A percentile compares a stretch with the other conserved stretches of the same genome.
Conservation (phyloP, 768 basidiomycete species). For the Lactarius indigo region DNA sequence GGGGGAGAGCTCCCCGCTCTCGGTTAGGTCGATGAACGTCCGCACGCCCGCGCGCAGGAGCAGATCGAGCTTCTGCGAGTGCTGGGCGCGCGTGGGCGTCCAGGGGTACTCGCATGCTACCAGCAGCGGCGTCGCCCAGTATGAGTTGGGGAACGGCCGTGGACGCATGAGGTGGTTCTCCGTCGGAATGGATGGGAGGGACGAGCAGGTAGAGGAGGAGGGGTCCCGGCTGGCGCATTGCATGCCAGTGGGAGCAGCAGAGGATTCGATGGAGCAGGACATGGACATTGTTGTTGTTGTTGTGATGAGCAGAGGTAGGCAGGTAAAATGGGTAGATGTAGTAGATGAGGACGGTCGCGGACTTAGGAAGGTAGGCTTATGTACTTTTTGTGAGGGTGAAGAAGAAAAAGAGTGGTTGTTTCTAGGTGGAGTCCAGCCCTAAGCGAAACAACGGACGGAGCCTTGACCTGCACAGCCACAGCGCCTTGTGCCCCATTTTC, state of each 20-base stretch:
- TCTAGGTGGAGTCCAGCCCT: slow-evolving; percentile 2
- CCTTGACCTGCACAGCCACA: slow-evolving; percentile 1
- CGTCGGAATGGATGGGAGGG: slow-evolving; percentile 3
- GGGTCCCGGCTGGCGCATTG: background rate
- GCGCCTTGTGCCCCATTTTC: background rate
- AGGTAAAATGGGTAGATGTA: background rate
- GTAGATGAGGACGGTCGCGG: background rate
- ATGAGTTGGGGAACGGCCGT: slow-evolving; percentile 78
- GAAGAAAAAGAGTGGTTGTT: background rate
- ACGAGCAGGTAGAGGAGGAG: background rate
- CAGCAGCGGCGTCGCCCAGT: slow-evolving; percentile 73
- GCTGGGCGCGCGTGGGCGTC: slow-evolving; percentile 44
- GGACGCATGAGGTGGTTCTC: slow-evolving; percentile 25
- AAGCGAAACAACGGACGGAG: background rate
- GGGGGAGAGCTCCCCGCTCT: slow-evolving; percentile 67
- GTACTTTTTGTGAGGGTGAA: background rate
- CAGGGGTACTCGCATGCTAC: slow-evolving; percentile 84
- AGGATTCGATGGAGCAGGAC: slow-evolving; percentile 6
- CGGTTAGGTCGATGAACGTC: slow-evolving; percentile 84
- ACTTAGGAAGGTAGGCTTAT: background rate
- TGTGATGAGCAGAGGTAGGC: background rate
- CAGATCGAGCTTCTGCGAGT: slow-evolving; percentile 63
- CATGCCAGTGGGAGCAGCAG: background rate
- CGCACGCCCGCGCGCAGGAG: slow-evolving; percentile 69
- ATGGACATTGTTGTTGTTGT: background rate